These are phyloP conservation scores for Pleurotus eryngii DNA, from an alignment of 768 basidiomycete genomes.

Conservation along the genomic window DNA sequence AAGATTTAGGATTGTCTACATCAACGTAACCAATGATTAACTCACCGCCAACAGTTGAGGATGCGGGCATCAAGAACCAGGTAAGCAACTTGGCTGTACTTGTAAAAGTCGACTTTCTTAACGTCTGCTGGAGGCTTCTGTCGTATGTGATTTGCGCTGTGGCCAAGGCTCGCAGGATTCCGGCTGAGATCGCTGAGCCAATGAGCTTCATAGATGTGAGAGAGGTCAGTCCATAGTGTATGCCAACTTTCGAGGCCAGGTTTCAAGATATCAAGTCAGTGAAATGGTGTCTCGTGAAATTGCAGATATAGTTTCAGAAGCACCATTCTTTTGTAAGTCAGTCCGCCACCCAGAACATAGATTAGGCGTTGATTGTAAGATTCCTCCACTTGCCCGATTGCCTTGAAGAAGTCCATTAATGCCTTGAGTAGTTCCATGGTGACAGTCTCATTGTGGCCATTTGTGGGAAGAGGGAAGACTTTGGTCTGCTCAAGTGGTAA, in stretches of 20 bases:
- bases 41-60: slow-evolving; percentile 32
- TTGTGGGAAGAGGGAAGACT: neutral
- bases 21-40: neutral
- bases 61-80: slow-evolving; percentile 26
- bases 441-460: neutral
- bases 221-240: slow-evolving; percentile 26
- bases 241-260: slow-evolving; percentile 26
- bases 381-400: slow-evolving; percentile 5
- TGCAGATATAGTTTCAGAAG: neutral
- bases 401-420: neutral
- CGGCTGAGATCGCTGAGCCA: slow-evolving; percentile 18
- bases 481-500: neutral
- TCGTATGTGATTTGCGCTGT: slow-evolving; percentile 26
- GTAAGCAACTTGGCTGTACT: slow-evolving; percentile 15
- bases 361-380: slow-evolving; percentile 18
- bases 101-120: slow-evolving; percentile 32
- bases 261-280: slow-evolving; percentile 17
- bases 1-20: no score
- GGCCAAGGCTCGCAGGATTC: slow-evolving; percentile 28
- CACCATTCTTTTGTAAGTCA: neutral
- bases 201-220: slow-evolving; percentile 25
- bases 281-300: neutral
- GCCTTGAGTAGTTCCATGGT: neutral
- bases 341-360: slow-evolving; percentile 4
- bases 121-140: slow-evolving; percentile 24